A percentile compares a stretch with the other conserved stretches of the same genome.
These are phyloP conservation scores for Delphinella strobiligena DNA, from an alignment of 2,329 filamentous ascomycete genomes.

Conservation along the genomic window DNA sequence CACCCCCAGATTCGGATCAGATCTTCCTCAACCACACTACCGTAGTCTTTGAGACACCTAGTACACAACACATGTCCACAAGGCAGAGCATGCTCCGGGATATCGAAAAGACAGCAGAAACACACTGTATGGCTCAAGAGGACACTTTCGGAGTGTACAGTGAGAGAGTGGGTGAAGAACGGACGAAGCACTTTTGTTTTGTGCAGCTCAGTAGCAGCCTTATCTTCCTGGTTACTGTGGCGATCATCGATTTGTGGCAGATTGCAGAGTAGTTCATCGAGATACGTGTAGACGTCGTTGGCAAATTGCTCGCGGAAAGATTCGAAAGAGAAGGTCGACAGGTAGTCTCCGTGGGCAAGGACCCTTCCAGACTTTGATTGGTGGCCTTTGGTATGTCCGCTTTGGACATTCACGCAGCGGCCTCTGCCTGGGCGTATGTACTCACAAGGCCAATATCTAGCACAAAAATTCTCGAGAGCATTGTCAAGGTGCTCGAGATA, in stretches of 20 bases:
- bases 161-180: too few species aligned
- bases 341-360: constrained; percentile 29
- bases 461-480: too few species aligned
- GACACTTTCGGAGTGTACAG: constrained; percentile 17
- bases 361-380: constrained; percentile 32
- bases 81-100: constrained; percentile 30
- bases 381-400: constrained; percentile 31
- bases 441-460: constrained; percentile 33
- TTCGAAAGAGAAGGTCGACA: constrained; percentile 24
- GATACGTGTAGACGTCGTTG: constrained; percentile 16
- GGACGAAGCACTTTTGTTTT: too few species aligned
- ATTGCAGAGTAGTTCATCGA: constrained; percentile 11
- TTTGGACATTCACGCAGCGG: constrained; percentile 27
- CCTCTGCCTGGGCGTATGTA: constrained; percentile 13
- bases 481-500: too few species aligned
- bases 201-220: constrained; percentile 19
- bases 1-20: constrained; percentile 18
- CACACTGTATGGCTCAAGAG: constrained; percentile 33
- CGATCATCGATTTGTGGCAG: constrained; percentile 2
- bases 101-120: constrained; percentile 34
- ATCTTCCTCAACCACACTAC: constrained; percentile 17
- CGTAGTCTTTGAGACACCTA: constrained; percentile 25
- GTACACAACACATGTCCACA: constrained; percentile 37
- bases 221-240: constrained; percentile 14
- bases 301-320: constrained; percentile 17